Evolutionary conservation across 768 basidiomycete genomes (phyloP).

Genomic region (Xerocomellus intermedius): DNA sequence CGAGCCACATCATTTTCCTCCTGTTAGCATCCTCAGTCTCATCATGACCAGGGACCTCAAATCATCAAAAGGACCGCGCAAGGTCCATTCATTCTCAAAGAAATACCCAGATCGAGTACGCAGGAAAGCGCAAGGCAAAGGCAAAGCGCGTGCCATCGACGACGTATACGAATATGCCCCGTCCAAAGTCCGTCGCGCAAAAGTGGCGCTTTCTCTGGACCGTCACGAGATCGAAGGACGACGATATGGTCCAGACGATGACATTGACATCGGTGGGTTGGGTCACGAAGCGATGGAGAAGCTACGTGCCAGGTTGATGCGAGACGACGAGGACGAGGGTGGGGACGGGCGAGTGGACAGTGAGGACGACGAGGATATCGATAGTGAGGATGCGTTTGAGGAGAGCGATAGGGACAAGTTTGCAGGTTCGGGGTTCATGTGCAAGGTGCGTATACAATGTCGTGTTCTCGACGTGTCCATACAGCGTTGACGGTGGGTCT

Average conservation of each 20-base stretch:
- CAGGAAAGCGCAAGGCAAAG: slow-evolving; percentile 31
- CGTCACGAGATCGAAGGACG: slow-evolving; percentile 46
- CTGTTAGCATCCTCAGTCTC: background rate
- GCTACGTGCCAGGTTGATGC: slow-evolving; percentile 47
- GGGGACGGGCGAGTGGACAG: slow-evolving; percentile 44
- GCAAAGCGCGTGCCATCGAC: slow-evolving; percentile 32
- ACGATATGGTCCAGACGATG: slow-evolving; percentile 37
- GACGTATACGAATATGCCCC: slow-evolving; percentile 69
- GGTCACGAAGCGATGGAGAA: slow-evolving; percentile 33
- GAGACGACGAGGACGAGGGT: slow-evolving; percentile 50
- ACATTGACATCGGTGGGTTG: slow-evolving; percentile 36
- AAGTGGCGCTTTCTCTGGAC: slow-evolving; percentile 53
- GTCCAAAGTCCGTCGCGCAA: slow-evolving; percentile 47
- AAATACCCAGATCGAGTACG: slow-evolving; percentile 50
- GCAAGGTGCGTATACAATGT: slow-evolving; percentile 8
- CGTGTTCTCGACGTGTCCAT: background rate
- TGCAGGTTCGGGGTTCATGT: slow-evolving; percentile 53
- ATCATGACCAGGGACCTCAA: slow-evolving; percentile 20
- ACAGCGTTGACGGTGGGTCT: background rate
- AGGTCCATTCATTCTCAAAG: slow-evolving; percentile 13
- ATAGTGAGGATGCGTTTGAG: slow-evolving; percentile 81
- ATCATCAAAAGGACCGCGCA: slow-evolving; percentile 12
- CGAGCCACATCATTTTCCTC: slow-evolving; percentile 14
- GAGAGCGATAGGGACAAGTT: slow-evolving; percentile 80
- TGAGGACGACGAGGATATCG: slow-evolving; percentile 82